Base-by-base conservation (phyloP, 495 filamentous ascomycete species). In the Hypoxylon intermedium region DNA sequence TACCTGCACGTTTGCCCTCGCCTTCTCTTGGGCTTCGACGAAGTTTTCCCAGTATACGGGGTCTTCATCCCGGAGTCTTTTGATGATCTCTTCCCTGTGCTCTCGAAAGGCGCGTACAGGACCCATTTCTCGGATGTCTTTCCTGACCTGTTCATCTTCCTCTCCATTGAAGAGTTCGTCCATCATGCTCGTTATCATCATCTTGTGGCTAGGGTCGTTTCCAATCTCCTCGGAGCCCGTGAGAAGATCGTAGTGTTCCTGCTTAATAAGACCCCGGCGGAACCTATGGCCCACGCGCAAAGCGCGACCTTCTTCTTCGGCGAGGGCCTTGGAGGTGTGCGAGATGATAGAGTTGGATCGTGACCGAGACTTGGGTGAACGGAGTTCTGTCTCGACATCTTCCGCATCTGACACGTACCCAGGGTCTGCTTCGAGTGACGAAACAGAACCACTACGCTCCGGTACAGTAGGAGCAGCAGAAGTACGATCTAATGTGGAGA, bases 231-330 rank as follows among this genome's bases (percentile, higher is more conserved):
- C 70, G 19, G 74, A 69, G 0, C 68, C 70, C 6, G 71, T 74
- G 7, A 83, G 72, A 7, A 74, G 57, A 15, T 77, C 61, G 40
- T 75, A 75, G 42, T 83, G 69, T 43, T 82, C 79, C 6, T 73
- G 72, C 52, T 75, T 77, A 47, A 78, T 67, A 26, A 78, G 70
- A 31, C 68, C 89, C 1, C 86, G 84, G 15, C 91, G 86, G 54
- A 97, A 80, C 58, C 88, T 84, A 67, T 95, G 91, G 12, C 91
- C 90, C 9, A 92, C 84, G 18, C 92, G 89, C 65, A 96, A 89
- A 57, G 93, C 84, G 31, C 87, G 89, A 40, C 89, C 94, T 81
- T 98, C 94, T 75, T 98, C 94, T 38, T 91, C 82, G 9, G 88
- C 86, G 43, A 93, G 85, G 18, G 87, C 89, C 44, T 86, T 88